Evolutionary conservation across 1,139 yeast species (phyloP).

Genomic region (Kurtzmaniella quercitrusa): DNA sequence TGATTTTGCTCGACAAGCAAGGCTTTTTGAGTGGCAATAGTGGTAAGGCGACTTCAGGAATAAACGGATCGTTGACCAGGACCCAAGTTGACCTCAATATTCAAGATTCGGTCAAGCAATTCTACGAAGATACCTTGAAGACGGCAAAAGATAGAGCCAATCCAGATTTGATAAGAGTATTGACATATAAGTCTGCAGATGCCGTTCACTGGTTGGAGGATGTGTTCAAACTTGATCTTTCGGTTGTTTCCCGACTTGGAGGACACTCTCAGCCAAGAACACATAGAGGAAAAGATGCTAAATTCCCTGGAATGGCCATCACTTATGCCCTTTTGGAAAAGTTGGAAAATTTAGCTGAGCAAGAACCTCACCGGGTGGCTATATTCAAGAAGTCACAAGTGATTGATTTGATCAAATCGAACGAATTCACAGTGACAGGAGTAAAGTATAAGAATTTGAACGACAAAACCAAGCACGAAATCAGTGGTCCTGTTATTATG

Average conservation of each 20-base stretch:
- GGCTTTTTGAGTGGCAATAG: slow-evolving; percentile 73
- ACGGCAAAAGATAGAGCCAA: slow-evolving; percentile 65
- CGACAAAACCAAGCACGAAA: slow-evolving; percentile 26
- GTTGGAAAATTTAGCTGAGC: slow-evolving; percentile 45
- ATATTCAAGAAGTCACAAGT: slow-evolving; percentile 55
- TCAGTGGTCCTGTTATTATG: slow-evolving; percentile 59
- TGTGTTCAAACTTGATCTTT: slow-evolving; percentile 54
- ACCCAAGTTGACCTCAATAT: slow-evolving; percentile 52
- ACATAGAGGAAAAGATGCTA: slow-evolving; percentile 64
- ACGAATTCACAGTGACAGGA: slow-evolving; percentile 32
- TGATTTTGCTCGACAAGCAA: slow-evolving; percentile 59
- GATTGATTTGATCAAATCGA: slow-evolving; percentile 42
- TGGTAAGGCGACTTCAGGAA: slow-evolving; percentile 78
- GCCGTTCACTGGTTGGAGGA: slow-evolving; percentile 75
- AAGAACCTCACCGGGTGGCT: slow-evolving; percentile 47
- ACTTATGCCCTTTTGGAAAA: slow-evolving; percentile 57
- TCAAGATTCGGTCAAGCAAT: slow-evolving; percentile 53
- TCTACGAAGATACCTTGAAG: slow-evolving; percentile 60
- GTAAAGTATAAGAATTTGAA: slow-evolving; percentile 44
- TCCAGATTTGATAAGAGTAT: slow-evolving; percentile 46
- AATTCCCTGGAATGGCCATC: slow-evolving; percentile 75
- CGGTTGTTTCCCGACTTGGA: slow-evolving; percentile 66
- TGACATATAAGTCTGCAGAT: slow-evolving; percentile 49
- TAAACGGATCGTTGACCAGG: slow-evolving; percentile 67
- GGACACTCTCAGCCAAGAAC: slow-evolving; percentile 76